Evolutionary conservation across 768 basidiomycete genomes (phyloP).

Genomic region (Rhodotorula babjevae): DNA sequence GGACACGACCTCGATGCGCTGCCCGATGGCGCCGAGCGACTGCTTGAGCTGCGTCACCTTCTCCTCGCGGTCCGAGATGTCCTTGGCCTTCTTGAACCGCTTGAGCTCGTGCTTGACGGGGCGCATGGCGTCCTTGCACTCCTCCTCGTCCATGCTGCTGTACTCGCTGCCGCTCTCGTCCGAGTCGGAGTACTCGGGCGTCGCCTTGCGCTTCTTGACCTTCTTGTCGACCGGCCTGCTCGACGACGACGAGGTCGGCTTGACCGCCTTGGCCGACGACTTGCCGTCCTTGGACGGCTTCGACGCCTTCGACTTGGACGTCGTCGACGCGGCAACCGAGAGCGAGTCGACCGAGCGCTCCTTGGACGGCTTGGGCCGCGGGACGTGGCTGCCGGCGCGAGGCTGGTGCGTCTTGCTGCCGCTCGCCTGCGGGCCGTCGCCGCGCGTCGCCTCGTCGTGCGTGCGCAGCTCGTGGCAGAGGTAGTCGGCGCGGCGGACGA

Average conservation of each 20-base stretch:
- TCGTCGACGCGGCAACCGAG: not conserved
- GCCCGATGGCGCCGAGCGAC: constrained; percentile 86
- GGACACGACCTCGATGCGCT: constrained; percentile 73
- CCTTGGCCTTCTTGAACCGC: constrained; percentile 88
- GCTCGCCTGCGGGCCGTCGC: constrained; percentile 45
- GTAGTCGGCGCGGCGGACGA: constrained; percentile 94
- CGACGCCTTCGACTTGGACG: constrained; percentile 5
- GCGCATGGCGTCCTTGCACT: constrained; percentile 81
- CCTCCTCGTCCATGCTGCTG: constrained; percentile 40
- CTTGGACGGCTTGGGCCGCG: constrained; percentile 1
- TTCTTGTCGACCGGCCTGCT: constrained; percentile 51
- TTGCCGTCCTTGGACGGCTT: not conserved
- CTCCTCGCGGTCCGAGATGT: constrained; percentile 87
- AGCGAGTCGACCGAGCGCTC: constrained; percentile 5
- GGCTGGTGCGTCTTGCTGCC: constrained; percentile 15
- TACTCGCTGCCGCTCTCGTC: constrained; percentile 77
- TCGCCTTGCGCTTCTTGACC: constrained; percentile 78
- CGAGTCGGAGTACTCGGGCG: constrained; percentile 91
- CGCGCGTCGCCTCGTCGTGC: constrained; percentile 58
- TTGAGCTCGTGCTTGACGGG: constrained; percentile 97
- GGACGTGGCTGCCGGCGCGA: constrained; percentile 12
- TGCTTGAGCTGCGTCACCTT: constrained; percentile 95
- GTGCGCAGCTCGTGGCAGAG: constrained; percentile 75
- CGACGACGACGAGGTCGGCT: constrained; percentile 4
- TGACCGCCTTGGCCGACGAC: not conserved